Evolutionary conservation across 345 rosid species (phyloP).

Genomic region (Balakata baccata): DNA sequence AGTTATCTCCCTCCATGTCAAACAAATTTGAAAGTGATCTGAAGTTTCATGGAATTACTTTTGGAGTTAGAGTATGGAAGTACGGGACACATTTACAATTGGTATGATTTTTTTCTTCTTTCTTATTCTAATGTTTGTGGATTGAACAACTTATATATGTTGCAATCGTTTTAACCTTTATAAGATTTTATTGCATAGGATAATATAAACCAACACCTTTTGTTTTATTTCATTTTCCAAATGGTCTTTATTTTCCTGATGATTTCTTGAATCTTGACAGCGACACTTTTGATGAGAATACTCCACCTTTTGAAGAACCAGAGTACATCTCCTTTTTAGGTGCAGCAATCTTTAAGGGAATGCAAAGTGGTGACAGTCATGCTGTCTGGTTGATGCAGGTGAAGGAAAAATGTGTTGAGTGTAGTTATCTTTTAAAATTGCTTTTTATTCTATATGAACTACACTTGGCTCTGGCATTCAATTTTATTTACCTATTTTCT

Average conservation of each 20-base stretch:
- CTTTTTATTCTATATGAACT: background rate
- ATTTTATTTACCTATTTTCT: constrained; percentile 13
- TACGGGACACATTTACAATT: constrained; percentile 63
- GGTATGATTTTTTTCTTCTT: constrained; percentile 38
- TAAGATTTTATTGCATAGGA: background rate
- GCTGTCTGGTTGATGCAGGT: constrained; percentile 85
- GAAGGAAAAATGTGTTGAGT: constrained; percentile 12
- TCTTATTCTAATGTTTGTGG: background rate
- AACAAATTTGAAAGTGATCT: constrained; percentile 15
- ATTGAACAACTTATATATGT: background rate
- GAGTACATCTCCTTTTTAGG: constrained; percentile 65
- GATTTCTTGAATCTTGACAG: constrained; percentile 35
- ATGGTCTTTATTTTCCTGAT: background rate
- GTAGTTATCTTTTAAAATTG: constrained; percentile 3
- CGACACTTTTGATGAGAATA: constrained; percentile 77
- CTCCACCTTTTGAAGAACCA: constrained; percentile 66
- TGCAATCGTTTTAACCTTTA: background rate
- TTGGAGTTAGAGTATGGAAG: constrained; percentile 59
- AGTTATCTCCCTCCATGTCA: constrained; percentile 3
- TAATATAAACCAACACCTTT: background rate
- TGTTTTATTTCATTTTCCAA: background rate
- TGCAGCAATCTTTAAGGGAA: constrained; percentile 60
- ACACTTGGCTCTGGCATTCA: constrained; percentile 12
- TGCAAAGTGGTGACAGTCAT: constrained; percentile 63
- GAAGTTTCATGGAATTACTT: constrained; percentile 8